A percentile compares a stretch with the other conserved stretches of the same genome.
Evolutionary conservation across 768 basidiomycete species (phyloP).

Genomic region (Infundibulicybe gibba): DNA sequence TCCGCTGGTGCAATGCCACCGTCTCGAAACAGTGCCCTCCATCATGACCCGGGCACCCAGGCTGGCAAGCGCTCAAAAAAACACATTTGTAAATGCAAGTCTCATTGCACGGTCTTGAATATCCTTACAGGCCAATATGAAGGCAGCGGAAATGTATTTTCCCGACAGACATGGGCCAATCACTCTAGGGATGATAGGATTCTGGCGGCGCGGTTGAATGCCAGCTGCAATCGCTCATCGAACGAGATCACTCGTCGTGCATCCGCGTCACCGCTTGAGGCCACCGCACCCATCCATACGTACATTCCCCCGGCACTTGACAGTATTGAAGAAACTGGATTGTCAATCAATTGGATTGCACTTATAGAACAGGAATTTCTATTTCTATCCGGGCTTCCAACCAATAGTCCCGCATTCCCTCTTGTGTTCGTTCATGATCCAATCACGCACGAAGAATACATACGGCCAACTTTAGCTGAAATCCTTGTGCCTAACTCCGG

Average conservation of each 20-base stretch:
- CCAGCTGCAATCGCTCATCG: neutral
- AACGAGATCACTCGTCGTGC: neutral
- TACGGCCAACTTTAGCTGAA: neutral
- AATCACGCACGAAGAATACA: slow-evolving; percentile 2
- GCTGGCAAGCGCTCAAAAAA: neutral
- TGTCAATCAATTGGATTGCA: neutral
- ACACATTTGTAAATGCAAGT: neutral
- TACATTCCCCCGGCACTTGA: neutral
- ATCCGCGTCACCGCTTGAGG: too few relatives aligned
- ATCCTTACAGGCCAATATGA: neutral
- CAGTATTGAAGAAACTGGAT: neutral
- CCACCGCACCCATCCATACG: too few relatives aligned
- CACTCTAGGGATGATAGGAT: neutral
- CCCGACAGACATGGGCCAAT: neutral
- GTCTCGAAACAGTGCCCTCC: too few relatives aligned
- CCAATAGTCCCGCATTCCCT: slow-evolving; percentile 1
- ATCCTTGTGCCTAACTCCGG: slow-evolving; percentile 3
- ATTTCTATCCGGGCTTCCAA: slow-evolving; percentile 3
- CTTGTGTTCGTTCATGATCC: slow-evolving; percentile 12
- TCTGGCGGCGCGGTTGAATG: neutral
- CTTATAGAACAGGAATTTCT: neutral
- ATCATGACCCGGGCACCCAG: too few relatives aligned
- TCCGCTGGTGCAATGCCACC: too few relatives aligned
- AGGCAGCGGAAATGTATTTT: neutral
- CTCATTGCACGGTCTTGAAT: neutral